A percentile compares a stretch with the other conserved stretches of the same genome.
Evolutionary conservation across 495 filamentous ascomycete species (phyloP).

Genomic region (Hypoxylon crocopeplum): DNA sequence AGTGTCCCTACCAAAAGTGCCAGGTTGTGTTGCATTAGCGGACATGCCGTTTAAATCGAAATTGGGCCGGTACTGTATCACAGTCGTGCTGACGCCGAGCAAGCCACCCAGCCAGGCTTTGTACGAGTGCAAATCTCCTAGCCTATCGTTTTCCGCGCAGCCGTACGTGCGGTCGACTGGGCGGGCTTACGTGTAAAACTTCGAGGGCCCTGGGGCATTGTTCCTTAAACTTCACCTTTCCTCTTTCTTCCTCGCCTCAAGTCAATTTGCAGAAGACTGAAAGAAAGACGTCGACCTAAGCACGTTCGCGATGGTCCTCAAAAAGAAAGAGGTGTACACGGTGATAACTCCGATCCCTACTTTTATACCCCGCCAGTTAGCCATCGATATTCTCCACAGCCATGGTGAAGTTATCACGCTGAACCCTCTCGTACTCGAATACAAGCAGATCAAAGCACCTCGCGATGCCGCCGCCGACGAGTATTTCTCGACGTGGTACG

Average conservation of each 20-base stretch:
- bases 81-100: slow-evolving; percentile 25
- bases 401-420: slow-evolving; percentile 77
- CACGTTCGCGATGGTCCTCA: slow-evolving; percentile 46
- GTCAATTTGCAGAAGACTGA: not conserved
- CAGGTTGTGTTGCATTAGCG: slow-evolving; percentile 11
- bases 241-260: slow-evolving; percentile 5
- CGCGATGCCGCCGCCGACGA: slow-evolving; percentile 70
- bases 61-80: slow-evolving; percentile 15
- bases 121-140: slow-evolving; percentile 21
- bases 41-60: slow-evolving; percentile 16
- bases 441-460: slow-evolving; percentile 68
- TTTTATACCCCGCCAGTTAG: slow-evolving; percentile 54
- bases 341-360: slow-evolving; percentile 56
- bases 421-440: slow-evolving; percentile 74
- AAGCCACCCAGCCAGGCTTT: slow-evolving; percentile 16
- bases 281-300: not conserved
- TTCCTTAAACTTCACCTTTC: slow-evolving; percentile 2
- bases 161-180: slow-evolving; percentile 19
- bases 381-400: slow-evolving; percentile 48
- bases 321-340: slow-evolving; percentile 57
- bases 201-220: slow-evolving; percentile 2
- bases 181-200: slow-evolving; percentile 28
- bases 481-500: slow-evolving; percentile 75
- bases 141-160: slow-evolving; percentile 24
- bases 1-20: not conserved